phyloP scores from a whole-genome alignment of 2,329 filamentous ascomycete species.

The Blumeria graminis region DNA sequence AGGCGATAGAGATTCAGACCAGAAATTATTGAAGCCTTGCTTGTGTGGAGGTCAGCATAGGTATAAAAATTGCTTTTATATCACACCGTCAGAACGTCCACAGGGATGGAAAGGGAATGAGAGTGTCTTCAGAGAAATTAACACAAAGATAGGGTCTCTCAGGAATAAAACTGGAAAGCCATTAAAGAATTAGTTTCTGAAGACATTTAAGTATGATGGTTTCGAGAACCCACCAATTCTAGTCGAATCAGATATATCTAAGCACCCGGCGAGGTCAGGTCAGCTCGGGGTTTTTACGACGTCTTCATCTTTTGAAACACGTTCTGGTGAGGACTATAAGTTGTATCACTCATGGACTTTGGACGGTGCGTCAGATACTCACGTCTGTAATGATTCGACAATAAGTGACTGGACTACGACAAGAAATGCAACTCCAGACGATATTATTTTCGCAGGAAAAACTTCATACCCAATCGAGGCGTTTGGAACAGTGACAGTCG shows the following conservation, averaged over 20 bases:
- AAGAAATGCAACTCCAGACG: background rate
- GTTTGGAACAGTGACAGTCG: background rate
- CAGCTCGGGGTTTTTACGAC: background rate
- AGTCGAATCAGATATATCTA: too few species aligned
- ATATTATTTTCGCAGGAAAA: background rate
- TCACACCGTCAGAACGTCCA: background rate
- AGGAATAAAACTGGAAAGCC: background rate
- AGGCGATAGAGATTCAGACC: background rate
- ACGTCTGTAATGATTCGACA: background rate
- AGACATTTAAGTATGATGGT: conserved; percentile 1
- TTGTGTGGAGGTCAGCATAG: background rate
- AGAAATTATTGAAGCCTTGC: background rate
- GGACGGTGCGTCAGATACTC: background rate
- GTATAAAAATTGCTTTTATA: background rate
- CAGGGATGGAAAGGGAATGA: background rate
- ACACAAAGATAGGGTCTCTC: background rate
- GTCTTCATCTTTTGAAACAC: background rate
- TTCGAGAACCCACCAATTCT: background rate
- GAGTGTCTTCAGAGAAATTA: background rate
- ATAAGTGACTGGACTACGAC: background rate
- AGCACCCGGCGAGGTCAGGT: background rate
- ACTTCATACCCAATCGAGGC: background rate
- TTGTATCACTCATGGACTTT: background rate
- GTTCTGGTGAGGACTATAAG: background rate
- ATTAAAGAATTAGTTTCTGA: background rate